Evolutionary conservation across 1,139 yeast species (phyloP).

Genomic region (Yamadazyma taylorii): DNA sequence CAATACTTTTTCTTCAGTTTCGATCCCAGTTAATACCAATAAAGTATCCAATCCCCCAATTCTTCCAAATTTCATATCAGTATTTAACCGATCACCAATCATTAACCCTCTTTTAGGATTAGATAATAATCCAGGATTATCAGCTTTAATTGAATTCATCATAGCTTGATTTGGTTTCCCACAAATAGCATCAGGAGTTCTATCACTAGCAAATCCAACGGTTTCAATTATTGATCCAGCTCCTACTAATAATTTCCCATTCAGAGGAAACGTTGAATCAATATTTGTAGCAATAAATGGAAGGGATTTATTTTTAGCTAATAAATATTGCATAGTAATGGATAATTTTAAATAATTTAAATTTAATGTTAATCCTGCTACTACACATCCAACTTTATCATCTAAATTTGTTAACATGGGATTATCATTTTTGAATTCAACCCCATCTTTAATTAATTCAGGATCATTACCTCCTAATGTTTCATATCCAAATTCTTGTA

Average conservation of each 20-base stretch:
- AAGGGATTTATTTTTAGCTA: constrained; percentile 56
- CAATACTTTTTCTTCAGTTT: constrained; percentile 61
- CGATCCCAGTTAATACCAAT: constrained; percentile 88
- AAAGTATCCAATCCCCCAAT: constrained; percentile 83
- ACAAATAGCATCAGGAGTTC: constrained; percentile 65
- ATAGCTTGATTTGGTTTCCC: constrained; percentile 91
- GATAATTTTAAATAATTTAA: constrained; percentile 82
- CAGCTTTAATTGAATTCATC: constrained; percentile 86
- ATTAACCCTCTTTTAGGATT: constrained; percentile 72
- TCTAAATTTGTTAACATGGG: constrained; percentile 51
- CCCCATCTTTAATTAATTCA: constrained; percentile 28
- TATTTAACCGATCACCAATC: constrained; percentile 94
- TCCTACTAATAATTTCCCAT: constrained; percentile 84
- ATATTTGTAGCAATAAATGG: constrained; percentile 92
- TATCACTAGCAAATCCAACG: constrained; percentile 72
- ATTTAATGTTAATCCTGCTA: constrained; percentile 79
- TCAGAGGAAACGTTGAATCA: constrained; percentile 90
- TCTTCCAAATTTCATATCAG: constrained; percentile 90
- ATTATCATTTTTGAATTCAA: constrained; percentile 34
- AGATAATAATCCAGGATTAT: constrained; percentile 45
- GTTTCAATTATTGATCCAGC: constrained; percentile 91
- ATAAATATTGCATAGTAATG: constrained; percentile 75
- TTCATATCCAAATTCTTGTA: constrained; percentile 40
- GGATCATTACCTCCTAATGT: constrained; percentile 47
- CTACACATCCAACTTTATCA: constrained; percentile 77